Evolutionary conservation across 257 asterid species (phyloP), one percentile per base, ranked within the genome.

Genomic region (Apocynum venetum): DNA sequence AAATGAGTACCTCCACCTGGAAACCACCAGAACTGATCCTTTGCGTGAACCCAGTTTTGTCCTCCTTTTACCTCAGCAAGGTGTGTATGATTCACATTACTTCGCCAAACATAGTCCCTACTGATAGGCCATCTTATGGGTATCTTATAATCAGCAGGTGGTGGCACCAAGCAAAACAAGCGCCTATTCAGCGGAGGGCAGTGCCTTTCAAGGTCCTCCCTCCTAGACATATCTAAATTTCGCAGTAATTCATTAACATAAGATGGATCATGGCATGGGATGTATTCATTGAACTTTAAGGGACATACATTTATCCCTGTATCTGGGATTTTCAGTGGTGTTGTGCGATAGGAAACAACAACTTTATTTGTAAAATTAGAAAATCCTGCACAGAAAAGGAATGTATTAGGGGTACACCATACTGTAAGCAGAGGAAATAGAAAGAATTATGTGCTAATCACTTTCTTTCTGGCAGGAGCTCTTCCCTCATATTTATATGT

Each of bases 1-100:
- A 96, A 96, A 84, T 96, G 99, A 55, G 99, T 96, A 78, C 99
- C 98, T 63, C 99, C 99, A 68, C 98, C 98, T 6, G 98, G 99
- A 82, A 96, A 96, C 97, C 97, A 96, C 99, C 97, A 93, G 3
- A 91, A 82, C 7, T 85, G 83, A 80, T 81, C 91, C 85, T 86
- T 93, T 44, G 87, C 92, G 31, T 90, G 98, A 70, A 93, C 98
- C 97, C 99, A 93, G 80, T 91, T 96, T 75, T 96, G 99, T 72
- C 99, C 98, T 74, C 97, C 96, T 86, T 93, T 96, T 40, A 91
- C 98, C 83, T 96, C 93, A 0, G 97, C 96, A 52, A 96, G 97
- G 84, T 56, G 97, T 0, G 91, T 89, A 79, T 93, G 99, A 84
- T 96, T 96, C 59, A 96, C 93, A 80, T 96, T 96, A 84, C 97